Conservation (phyloP, 2,329 filamentous ascomycete species). For the Fusarium sp. region DNA sequence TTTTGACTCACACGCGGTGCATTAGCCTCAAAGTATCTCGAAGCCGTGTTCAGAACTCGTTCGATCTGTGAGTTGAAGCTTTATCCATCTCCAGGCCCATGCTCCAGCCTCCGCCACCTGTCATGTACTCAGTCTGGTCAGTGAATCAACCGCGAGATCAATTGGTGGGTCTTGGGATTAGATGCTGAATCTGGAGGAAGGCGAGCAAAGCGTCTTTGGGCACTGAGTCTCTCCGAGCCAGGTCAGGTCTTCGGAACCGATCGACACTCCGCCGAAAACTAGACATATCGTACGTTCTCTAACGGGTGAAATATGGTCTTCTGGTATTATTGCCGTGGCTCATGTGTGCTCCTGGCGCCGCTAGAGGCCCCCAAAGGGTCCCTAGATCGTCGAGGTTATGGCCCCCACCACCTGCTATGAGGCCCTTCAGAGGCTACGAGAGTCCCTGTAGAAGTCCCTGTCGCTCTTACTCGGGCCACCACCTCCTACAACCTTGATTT, state of each 20-base stretch:
- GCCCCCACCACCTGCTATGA: slow-evolving; percentile 44
- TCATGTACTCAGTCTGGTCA: neutral
- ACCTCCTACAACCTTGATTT: slow-evolving; percentile 39
- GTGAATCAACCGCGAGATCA: slow-evolving; percentile 7
- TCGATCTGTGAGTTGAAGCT: slow-evolving; percentile 7
- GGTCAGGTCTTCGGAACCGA: slow-evolving; percentile 15
- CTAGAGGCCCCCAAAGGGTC: slow-evolving; percentile 30
- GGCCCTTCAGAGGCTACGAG: slow-evolving; percentile 35
- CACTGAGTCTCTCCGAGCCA: slow-evolving; percentile 27
- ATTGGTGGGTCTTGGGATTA: slow-evolving; percentile 1
- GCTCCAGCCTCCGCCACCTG: slow-evolving; percentile 28
- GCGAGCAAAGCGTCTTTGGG: slow-evolving; percentile 16
- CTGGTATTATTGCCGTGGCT: slow-evolving; percentile 22
- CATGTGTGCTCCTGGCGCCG: slow-evolving; percentile 27
- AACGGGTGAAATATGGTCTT: neutral
- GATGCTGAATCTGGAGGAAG: slow-evolving; percentile 10
- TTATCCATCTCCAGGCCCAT: slow-evolving; percentile 28
- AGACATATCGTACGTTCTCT: slow-evolving; percentile 45
- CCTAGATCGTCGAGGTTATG: slow-evolving; percentile 43
- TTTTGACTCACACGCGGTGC: slow-evolving; percentile 43
- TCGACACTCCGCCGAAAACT: slow-evolving; percentile 24
- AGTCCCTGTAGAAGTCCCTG: slow-evolving; percentile 39
- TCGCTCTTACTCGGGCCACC: slow-evolving; percentile 39
- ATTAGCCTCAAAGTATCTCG: slow-evolving; percentile 27
- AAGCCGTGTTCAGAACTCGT: slow-evolving; percentile 9